A percentile compares a stretch with the other conserved stretches of the same genome.
These are phyloP conservation scores for Cercospora brassicicola DNA, from an alignment of 2,329 filamentous ascomycete genomes.

Conservation along the genomic window DNA sequence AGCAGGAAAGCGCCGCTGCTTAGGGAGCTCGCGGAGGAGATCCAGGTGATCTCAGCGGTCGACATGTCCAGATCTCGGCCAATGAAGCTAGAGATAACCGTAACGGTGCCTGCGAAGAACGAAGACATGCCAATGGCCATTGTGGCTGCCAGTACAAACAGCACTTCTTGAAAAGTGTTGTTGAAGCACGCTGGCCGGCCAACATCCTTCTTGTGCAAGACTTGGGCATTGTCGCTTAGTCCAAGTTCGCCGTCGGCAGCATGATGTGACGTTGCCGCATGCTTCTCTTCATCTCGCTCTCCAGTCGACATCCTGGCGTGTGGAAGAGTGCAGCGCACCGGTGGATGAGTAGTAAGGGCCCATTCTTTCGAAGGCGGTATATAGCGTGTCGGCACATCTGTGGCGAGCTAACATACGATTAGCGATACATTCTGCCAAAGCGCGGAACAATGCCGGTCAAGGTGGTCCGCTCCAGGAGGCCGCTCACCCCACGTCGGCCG, in stretches of 20 bases:
- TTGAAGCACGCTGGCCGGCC: conserved; percentile 60
- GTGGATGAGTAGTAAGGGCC: neutral
- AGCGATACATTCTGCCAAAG: conserved; percentile 7
- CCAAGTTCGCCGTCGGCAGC: conserved; percentile 4
- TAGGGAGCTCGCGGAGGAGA: conserved; percentile 62
- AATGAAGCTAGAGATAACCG: conserved; percentile 64
- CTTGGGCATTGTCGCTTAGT: conserved; percentile 22
- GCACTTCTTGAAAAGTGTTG: conserved; percentile 61
- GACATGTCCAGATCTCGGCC: conserved; percentile 59
- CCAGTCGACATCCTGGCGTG: conserved; percentile 6
- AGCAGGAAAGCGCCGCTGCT: conserved; percentile 65
- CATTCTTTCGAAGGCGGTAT: neutral
- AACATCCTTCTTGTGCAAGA: conserved; percentile 22
- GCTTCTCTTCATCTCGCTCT: conserved; percentile 15
- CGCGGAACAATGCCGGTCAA: conserved; percentile 17
- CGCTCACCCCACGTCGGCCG: neutral
- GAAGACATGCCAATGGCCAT: conserved; percentile 65
- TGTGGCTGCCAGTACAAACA: conserved; percentile 66
- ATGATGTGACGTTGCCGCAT: neutral
- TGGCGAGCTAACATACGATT: conserved; percentile 1
- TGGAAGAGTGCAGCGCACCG: neutral
- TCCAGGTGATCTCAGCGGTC: conserved; percentile 67
- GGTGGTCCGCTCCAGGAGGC: conserved; percentile 4
- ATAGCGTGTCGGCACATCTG: neutral
- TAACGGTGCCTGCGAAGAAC: conserved; percentile 59